phyloP scores from a whole-genome alignment of 768 basidiomycete genomes.

The Chalciporus piperatus region DNA sequence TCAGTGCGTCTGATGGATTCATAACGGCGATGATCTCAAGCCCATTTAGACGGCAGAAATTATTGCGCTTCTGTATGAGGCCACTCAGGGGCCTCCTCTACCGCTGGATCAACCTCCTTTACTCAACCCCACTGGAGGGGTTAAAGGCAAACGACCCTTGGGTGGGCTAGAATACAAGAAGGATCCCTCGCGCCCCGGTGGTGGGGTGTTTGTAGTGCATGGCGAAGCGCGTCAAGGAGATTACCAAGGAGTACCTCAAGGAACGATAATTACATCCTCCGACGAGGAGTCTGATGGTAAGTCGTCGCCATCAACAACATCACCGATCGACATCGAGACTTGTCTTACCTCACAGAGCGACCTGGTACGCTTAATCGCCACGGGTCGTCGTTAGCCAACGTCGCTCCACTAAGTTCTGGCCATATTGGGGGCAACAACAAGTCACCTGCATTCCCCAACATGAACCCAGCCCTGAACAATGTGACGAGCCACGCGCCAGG shows the following conservation, averaged over 20 bases:
- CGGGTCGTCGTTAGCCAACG: conserved; percentile 51
- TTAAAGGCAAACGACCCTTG: conserved; percentile 53
- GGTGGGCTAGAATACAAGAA: conserved; percentile 67
- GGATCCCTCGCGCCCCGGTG: conserved; percentile 80
- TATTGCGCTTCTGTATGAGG: conserved; percentile 86
- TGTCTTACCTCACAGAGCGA: conserved; percentile 10
- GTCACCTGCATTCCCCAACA: conserved; percentile 42
- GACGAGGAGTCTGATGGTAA: conserved; percentile 54
- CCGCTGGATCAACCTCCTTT: conserved; percentile 55
- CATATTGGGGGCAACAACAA: conserved; percentile 33
- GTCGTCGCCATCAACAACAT: conserved; percentile 21
- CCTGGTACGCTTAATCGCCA: conserved; percentile 11
- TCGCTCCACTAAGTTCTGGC: conserved; percentile 42
- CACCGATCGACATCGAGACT: conserved; percentile 1
- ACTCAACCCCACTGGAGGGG: conserved; percentile 78
- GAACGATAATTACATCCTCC: conserved; percentile 50
- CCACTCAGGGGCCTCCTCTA: conserved; percentile 75
- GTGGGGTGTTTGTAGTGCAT: conserved; percentile 76
- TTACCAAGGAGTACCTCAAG: conserved; percentile 54
- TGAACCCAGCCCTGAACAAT: conserved; percentile 76
- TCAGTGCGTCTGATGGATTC: conserved; percentile 24
- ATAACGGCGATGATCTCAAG: not conserved
- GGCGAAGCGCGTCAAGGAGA: conserved; percentile 44
- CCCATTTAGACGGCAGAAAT: conserved; percentile 79
- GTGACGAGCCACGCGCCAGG: conserved; percentile 33